Percentiles rank a stretch among this genome's conserved stretches.
These are phyloP conservation scores for Globisporangium ultimum DNA, from an alignment of 352 stramenopile species.

Conservation along the genomic window DNA sequence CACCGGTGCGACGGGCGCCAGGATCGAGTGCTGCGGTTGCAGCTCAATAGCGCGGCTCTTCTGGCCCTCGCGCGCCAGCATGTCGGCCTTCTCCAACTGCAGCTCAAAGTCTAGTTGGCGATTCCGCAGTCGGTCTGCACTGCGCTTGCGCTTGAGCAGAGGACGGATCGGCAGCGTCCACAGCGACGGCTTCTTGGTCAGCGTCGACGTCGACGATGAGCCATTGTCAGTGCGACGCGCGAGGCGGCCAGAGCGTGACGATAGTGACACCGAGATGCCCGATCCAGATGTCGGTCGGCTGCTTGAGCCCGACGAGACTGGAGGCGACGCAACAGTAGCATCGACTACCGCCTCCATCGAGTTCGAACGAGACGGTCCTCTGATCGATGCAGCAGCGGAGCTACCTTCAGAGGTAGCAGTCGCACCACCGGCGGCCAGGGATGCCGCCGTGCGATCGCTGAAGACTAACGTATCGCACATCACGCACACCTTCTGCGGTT, in stretches of 20 bases:
- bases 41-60: conserved; percentile 28
- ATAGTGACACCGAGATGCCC: conserved; percentile 12
- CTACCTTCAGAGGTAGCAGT: not conserved
- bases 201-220: conserved; percentile 9
- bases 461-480: conserved; percentile 49
- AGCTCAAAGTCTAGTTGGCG: conserved; percentile 33
- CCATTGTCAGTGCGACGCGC: conserved; percentile 13
- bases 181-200: conserved; percentile 29
- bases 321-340: conserved; percentile 13
- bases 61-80: conserved; percentile 16
- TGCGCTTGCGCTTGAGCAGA: conserved; percentile 49
- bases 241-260: conserved; percentile 10
- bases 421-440: not conserved
- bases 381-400: not conserved
- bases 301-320: conserved; percentile 18
- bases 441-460: conserved; percentile 7
- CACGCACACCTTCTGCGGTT: conserved; percentile 58
- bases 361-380: conserved; percentile 5
- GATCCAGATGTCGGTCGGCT: conserved; percentile 5
- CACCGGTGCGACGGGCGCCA: conserved; percentile 13
- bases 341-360: not conserved
- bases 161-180: conserved; percentile 48
- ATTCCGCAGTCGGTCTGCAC: conserved; percentile 43
- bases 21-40: conserved; percentile 26
- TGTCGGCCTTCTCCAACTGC: conserved; percentile 38